These are phyloP conservation scores for Pulveroboletus sp. DNA, from an alignment of 768 basidiomycete genomes.

Conservation along the genomic window DNA sequence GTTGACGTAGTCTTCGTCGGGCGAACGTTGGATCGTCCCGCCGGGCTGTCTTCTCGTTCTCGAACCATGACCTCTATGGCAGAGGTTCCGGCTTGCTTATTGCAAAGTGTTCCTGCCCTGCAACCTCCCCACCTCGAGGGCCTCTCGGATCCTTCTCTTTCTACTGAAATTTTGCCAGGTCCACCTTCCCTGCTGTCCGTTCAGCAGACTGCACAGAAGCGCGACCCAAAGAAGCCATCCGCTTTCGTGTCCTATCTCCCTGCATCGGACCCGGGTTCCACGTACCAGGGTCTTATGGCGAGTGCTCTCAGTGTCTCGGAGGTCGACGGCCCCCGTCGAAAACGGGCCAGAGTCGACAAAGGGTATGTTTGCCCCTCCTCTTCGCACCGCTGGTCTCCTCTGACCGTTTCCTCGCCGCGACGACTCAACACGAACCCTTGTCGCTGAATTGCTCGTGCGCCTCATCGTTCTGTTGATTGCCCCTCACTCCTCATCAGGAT, in stretches of 20 bases:
- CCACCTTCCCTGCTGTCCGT: conserved; percentile 72
- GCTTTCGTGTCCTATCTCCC: conserved; percentile 76
- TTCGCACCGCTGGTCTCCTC: conserved; percentile 20
- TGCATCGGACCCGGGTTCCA: conserved; percentile 81
- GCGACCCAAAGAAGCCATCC: conserved; percentile 75
- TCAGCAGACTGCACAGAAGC: conserved; percentile 68
- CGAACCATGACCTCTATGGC: conserved; percentile 67
- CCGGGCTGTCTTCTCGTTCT: conserved; percentile 25
- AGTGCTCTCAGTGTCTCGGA: conserved; percentile 56
- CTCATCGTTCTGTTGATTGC: conserved; percentile 9
- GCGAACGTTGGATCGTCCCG: conserved; percentile 9
- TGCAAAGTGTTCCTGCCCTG: conserved; percentile 65
- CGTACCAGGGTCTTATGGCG: conserved; percentile 74
- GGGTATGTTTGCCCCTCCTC: conserved; percentile 47
- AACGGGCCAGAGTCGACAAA: conserved; percentile 71
- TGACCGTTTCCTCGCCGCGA: conserved; percentile 21
- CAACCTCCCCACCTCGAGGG: conserved; percentile 82
- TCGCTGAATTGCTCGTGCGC: conserved; percentile 16
- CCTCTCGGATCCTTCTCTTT: conserved; percentile 61
- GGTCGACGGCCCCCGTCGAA: conserved; percentile 61
- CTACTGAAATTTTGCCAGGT: conserved; percentile 87
- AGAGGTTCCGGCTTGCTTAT: conserved; percentile 63
- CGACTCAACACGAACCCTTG: conserved; percentile 27
- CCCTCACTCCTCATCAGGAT: conserved; percentile 37
- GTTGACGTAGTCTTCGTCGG: conserved; percentile 19